Conservation (phyloP, 305 asterid genomes). For the Rubia occidens region DNA sequence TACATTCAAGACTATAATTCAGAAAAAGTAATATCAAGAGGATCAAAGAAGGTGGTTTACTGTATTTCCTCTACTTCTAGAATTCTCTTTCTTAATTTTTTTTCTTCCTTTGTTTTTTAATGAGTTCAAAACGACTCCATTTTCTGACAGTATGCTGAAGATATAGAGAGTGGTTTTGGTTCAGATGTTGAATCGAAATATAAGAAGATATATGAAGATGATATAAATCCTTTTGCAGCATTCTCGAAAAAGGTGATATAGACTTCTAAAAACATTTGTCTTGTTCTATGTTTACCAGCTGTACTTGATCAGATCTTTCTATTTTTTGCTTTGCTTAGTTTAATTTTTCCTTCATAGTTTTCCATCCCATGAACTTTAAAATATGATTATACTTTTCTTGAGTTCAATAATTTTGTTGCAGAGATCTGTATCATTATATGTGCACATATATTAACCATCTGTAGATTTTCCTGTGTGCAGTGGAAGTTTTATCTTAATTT, state of each 20-base stretch:
- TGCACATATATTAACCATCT: background rate
- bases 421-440: background rate
- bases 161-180: slow-evolving; percentile 86
- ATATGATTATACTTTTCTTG: background rate
- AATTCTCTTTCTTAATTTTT: slow-evolving; percentile 17
- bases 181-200: slow-evolving; percentile 99
- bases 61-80: slow-evolving; percentile 22
- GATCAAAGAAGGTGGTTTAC: slow-evolving; percentile 77
- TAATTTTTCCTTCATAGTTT: background rate
- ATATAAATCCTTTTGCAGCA: slow-evolving; percentile 96
- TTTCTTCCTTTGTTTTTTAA: background rate
- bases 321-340: background rate
- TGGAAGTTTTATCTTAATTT: background rate
- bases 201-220: slow-evolving; percentile 95
- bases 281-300: background rate
- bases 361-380: background rate
- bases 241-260: slow-evolving; percentile 59
- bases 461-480: background rate
- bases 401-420: background rate
- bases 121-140: slow-evolving; percentile 5
- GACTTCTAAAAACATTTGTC: background rate
- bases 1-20: slow-evolving; percentile 97
- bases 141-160: slow-evolving; percentile 72
- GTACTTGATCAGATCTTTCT: background rate
- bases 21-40: slow-evolving; percentile 92